These are phyloP conservation scores for Porphyrellus cyaneotinctus DNA, from an alignment of 768 basidiomycete genomes.

Conservation along the genomic window DNA sequence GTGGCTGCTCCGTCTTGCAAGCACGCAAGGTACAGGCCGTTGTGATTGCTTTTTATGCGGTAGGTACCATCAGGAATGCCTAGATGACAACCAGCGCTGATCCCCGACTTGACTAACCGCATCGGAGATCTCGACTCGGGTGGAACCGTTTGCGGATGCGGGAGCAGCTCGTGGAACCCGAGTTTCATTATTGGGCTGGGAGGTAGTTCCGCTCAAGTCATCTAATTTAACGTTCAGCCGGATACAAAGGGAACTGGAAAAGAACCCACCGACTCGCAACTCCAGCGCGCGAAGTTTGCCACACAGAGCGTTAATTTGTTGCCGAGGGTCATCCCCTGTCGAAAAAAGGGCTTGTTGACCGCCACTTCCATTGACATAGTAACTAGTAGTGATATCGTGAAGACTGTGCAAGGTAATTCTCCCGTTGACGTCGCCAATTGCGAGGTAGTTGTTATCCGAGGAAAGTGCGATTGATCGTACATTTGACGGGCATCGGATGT, in stretches of 20 bases:
- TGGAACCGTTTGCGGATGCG: no score
- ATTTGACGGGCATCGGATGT: neutral
- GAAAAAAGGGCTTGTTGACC: no score
- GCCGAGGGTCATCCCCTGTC: neutral
- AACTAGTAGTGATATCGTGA: neutral
- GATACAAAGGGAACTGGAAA: neutral
- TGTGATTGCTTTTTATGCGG: no score
- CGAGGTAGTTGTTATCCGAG: neutral
- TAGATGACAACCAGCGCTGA: no score
- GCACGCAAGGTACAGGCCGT: neutral
- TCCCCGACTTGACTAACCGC: no score
- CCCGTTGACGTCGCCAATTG: neutral
- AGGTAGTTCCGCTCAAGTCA: neutral
- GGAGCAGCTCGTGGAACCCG: no score
- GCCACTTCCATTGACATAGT: neutral
- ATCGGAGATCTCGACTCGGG: no score
- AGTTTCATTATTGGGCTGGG: neutral
- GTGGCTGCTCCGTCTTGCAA: neutral
- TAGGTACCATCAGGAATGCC: neutral
- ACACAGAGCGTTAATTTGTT: neutral
- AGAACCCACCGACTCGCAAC: neutral
- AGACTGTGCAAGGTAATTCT: neutral
- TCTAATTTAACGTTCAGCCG: neutral
- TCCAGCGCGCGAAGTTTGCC: neutral
- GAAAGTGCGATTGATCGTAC: constrained; percentile 4